A percentile compares a stretch with the other conserved stretches of the same genome.
Conservation (phyloP, 2,329 filamentous ascomycete genomes). For the Beauveria sp. region DNA sequence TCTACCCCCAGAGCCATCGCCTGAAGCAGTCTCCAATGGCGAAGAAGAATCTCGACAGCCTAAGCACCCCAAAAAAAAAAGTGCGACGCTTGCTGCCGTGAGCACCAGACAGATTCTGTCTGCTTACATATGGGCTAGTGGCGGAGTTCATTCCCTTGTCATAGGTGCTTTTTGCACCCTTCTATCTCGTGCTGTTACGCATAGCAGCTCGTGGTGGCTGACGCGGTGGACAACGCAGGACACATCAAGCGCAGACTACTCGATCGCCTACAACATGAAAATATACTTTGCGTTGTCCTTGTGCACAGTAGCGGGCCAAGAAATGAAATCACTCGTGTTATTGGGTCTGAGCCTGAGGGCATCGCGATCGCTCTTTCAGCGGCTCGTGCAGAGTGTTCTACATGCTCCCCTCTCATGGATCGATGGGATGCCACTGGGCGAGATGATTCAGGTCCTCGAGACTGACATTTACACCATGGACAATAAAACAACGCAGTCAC, state of each 20-base stretch:
- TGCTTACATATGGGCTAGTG: constrained; percentile 10
- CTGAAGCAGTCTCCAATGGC: neutral
- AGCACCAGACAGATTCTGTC: neutral
- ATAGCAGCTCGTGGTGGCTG: constrained; percentile 11
- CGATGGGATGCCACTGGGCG: constrained; percentile 4
- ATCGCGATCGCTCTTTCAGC: constrained; percentile 8
- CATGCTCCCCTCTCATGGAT: constrained; percentile 9
- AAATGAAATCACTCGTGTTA: neutral
- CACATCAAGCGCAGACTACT: neutral
- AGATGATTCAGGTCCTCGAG: constrained; percentile 7
- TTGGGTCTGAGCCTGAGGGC: neutral
- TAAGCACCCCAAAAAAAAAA: neutral
- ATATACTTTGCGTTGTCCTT: constrained; percentile 9
- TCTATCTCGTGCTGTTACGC: neutral
- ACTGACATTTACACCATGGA: constrained; percentile 10
- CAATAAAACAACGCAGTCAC: neutral
- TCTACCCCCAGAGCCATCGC: neutral
- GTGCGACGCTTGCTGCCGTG: neutral
- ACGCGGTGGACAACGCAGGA: constrained; percentile 7
- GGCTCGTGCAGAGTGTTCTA: neutral
- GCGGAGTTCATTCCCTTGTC: neutral
- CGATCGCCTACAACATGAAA: neutral
- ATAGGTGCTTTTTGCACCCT: neutral
- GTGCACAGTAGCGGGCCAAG: neutral
- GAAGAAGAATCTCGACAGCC: neutral